These are phyloP conservation scores for Scutellaria baicalensis DNA, from an alignment of 257 asterid species.

Conservation along the genomic window DNA sequence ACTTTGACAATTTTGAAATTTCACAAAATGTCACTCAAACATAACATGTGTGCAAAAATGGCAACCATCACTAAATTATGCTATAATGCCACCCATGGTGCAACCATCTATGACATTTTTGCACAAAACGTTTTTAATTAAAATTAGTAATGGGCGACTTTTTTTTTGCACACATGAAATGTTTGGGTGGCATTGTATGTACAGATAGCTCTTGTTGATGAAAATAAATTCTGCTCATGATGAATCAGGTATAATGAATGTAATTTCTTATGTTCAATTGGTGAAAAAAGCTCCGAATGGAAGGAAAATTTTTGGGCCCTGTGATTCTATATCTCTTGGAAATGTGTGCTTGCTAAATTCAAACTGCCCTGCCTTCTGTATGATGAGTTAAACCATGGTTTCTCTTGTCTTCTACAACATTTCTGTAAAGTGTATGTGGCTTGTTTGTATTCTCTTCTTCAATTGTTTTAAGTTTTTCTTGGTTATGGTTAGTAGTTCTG, in stretches of 20 bases:
- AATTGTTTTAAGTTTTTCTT: conserved; percentile 1
- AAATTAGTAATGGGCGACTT: no score
- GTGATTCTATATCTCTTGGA: background rate
- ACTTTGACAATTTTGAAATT: background rate
- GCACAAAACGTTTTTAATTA: no score
- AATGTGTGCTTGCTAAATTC: conserved; percentile 5
- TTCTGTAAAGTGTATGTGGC: background rate
- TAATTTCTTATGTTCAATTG: background rate
- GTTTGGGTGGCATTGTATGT: no score
- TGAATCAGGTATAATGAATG: background rate
- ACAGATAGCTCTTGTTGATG: background rate
- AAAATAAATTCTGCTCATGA: background rate
- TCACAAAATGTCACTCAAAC: no score
- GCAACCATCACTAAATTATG: no score
- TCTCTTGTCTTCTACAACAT: background rate
- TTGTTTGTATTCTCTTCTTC: background rate
- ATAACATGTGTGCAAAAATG: no score
- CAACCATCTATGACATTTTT: no score
- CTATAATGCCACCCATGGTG: no score
- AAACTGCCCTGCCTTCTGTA: background rate
- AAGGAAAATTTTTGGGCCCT: background rate
- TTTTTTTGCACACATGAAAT: no score
- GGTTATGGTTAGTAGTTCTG: background rate
- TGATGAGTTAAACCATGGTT: background rate
- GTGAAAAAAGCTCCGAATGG: background rate